Percentiles rank a stretch among this genome's conserved stretches.
These are phyloP conservation scores for Tuber melanosporum DNA, from an alignment of 495 filamentous ascomycete genomes.

Conservation along the genomic window DNA sequence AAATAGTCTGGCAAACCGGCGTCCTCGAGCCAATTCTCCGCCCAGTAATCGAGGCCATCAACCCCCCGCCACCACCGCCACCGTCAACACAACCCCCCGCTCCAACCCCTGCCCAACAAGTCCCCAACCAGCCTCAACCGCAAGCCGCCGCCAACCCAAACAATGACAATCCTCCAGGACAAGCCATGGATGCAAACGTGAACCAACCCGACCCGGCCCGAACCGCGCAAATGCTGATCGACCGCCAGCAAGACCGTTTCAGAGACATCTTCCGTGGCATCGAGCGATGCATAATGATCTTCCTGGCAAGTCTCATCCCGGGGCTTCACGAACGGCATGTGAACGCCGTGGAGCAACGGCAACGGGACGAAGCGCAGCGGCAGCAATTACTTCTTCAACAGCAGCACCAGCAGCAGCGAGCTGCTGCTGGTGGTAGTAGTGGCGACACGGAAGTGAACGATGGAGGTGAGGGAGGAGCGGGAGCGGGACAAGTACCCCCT, in stretches of 20 bases:
- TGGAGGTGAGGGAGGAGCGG: neutral
- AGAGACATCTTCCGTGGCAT: slow-evolving; percentile 29
- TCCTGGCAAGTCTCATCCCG: slow-evolving; percentile 38
- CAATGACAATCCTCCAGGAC: slow-evolving; percentile 13
- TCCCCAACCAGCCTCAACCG: slow-evolving; percentile 18
- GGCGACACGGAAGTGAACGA: neutral
- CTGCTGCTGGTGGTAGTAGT: neutral
- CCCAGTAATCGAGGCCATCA: slow-evolving; percentile 32
- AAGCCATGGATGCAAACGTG: slow-evolving; percentile 19
- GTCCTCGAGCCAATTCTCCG: slow-evolving; percentile 35
- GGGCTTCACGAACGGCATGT: slow-evolving; percentile 40
- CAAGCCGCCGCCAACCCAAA: slow-evolving; percentile 7
- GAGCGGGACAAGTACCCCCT: neutral
- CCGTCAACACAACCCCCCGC: slow-evolving; percentile 4
- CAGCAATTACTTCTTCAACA: neutral
- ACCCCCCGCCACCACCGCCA: slow-evolving; percentile 23
- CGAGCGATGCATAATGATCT: slow-evolving; percentile 35
- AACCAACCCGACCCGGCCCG: slow-evolving; percentile 27
- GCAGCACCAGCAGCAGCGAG: neutral
- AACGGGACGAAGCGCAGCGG: slow-evolving; percentile 18
- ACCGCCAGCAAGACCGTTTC: slow-evolving; percentile 26
- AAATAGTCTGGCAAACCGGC: slow-evolving; percentile 40
- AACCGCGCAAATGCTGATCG: slow-evolving; percentile 31
- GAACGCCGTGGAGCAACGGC: slow-evolving; percentile 34
- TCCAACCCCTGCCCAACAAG: slow-evolving; percentile 4